Conservation (phyloP, 202 grass and related monocot species). For the Bolboschoenoplectus hybrid region DNA sequence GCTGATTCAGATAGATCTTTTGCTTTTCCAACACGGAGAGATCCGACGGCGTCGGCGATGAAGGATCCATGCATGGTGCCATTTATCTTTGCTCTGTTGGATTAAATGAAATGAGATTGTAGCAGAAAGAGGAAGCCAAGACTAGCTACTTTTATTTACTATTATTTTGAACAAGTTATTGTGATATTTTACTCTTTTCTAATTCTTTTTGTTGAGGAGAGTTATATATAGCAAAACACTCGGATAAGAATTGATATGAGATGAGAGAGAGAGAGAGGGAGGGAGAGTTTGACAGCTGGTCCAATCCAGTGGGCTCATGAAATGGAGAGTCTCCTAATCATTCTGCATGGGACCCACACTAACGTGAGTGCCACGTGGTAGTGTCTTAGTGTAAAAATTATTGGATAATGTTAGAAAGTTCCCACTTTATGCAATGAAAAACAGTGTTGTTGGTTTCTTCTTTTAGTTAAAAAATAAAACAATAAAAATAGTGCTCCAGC, state of each 20-base stretch:
- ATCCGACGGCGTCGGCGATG: conserved; percentile 25
- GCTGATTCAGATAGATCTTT: conserved; percentile 36
- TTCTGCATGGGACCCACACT: conserved; percentile 41
- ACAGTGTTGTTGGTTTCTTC: conserved; percentile 3
- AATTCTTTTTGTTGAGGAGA: conserved; percentile 21
- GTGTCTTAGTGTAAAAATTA: conserved; percentile 39
- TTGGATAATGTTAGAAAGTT: conserved; percentile 36
- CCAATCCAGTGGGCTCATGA: conserved; percentile 32
- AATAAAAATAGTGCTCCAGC: not conserved
- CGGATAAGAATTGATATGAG: conserved; percentile 48
- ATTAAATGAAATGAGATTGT: conserved; percentile 27
- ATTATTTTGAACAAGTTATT: conserved; percentile 28
- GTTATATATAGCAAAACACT: conserved; percentile 24
- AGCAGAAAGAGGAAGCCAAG: conserved; percentile 10
- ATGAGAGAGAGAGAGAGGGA: conserved; percentile 52
- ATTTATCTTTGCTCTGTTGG: conserved; percentile 37
- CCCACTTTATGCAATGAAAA: conserved; percentile 14
- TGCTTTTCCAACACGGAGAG: conserved; percentile 46
- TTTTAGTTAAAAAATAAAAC: not conserved
- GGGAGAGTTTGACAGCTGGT: conserved; percentile 58
- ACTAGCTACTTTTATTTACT: conserved; percentile 14
- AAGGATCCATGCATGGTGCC: conserved; percentile 50
- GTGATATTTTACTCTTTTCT: conserved; percentile 20
- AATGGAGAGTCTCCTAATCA: conserved; percentile 50
- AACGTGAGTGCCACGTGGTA: conserved; percentile 59